phyloP scores from a whole-genome alignment of 2,329 filamentous ascomycete genomes.

The Colletotrichum higginsianum region DNA sequence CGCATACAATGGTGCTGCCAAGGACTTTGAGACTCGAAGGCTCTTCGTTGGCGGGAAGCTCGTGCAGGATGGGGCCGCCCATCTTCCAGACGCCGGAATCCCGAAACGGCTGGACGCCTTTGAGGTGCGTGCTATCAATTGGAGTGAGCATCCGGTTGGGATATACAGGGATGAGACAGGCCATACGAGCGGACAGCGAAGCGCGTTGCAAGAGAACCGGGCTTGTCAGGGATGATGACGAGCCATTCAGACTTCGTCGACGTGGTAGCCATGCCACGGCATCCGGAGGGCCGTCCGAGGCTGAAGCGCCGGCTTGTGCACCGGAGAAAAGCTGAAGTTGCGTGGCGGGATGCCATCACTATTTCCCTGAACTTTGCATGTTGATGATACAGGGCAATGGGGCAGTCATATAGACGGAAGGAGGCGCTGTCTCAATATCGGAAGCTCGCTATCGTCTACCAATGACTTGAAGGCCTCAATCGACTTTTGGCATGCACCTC shows the following conservation, averaged over 20 bases:
- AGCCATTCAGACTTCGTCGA: conserved; percentile 73
- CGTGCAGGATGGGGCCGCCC: conserved; percentile 78
- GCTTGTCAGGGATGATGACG: conserved; percentile 77
- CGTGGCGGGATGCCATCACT: too few relatives aligned
- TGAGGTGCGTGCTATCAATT: conserved; percentile 64
- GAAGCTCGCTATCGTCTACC: too few relatives aligned
- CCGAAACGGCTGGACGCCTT: conserved; percentile 65
- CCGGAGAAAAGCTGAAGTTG: too few relatives aligned
- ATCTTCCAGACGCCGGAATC: conserved; percentile 73
- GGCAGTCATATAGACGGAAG: too few relatives aligned
- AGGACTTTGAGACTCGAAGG: conserved; percentile 76
- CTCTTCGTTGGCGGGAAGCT: conserved; percentile 74
- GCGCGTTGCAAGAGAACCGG: conserved; percentile 72
- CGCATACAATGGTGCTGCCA: conserved; percentile 79
- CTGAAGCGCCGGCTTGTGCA: too few relatives aligned
- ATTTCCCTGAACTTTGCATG: too few relatives aligned
- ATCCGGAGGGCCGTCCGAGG: background rate
- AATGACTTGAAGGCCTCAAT: too few relatives aligned
- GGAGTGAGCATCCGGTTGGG: conserved; percentile 11
- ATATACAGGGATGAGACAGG: conserved; percentile 45
- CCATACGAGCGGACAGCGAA: conserved; percentile 72
- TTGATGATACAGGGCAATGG: too few relatives aligned
- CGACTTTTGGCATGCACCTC: too few relatives aligned
- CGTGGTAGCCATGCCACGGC: background rate
- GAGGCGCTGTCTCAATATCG: too few relatives aligned